Evolutionary conservation across 2,329 filamentous ascomycete species (phyloP).

Genomic region (Cryphonectria naterciae): DNA sequence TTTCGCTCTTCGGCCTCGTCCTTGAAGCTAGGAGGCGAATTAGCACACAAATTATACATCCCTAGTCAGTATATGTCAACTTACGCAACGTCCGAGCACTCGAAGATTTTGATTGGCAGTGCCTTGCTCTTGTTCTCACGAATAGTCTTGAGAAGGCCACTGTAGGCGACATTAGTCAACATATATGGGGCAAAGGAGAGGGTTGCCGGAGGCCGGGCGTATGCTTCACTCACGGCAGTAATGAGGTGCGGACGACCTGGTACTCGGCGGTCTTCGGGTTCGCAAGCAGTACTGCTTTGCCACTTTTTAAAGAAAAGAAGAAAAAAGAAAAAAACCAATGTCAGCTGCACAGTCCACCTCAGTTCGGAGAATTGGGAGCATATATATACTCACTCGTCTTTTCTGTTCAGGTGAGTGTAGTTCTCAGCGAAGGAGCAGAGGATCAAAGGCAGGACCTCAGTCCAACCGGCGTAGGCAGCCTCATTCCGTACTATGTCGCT

Average conservation of each 20-base stretch:
- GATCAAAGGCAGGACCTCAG: constrained; percentile 93
- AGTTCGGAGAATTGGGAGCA: background rate
- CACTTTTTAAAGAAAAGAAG: constrained; percentile 38
- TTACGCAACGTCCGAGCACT: constrained; percentile 80
- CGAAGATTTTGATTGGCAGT: constrained; percentile 90
- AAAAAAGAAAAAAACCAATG: background rate
- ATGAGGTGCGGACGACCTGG: constrained; percentile 85
- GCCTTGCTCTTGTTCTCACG: constrained; percentile 89
- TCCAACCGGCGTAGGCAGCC: constrained; percentile 92
- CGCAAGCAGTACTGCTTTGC: constrained; percentile 79
- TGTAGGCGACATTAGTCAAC: constrained; percentile 46
- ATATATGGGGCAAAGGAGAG: background rate
- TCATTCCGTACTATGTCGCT: constrained; percentile 88
- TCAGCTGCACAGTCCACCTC: background rate
- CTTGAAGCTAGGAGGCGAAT: constrained; percentile 62
- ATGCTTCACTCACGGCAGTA: constrained; percentile 43
- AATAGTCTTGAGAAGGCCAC: constrained; percentile 86
- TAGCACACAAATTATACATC: background rate
- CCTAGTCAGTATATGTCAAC: background rate
- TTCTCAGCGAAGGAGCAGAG: constrained; percentile 98
- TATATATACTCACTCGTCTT: constrained; percentile 61
- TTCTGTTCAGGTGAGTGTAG: constrained; percentile 90
- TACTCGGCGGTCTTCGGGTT: constrained; percentile 95
- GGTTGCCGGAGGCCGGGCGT: background rate
- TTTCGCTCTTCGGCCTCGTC: constrained; percentile 80